Percentiles rank a stretch among this genome's conserved stretches.
phyloP scores from a whole-genome alignment of 2,329 filamentous ascomycete genomes.

The Fusarium pseudograminearum region DNA sequence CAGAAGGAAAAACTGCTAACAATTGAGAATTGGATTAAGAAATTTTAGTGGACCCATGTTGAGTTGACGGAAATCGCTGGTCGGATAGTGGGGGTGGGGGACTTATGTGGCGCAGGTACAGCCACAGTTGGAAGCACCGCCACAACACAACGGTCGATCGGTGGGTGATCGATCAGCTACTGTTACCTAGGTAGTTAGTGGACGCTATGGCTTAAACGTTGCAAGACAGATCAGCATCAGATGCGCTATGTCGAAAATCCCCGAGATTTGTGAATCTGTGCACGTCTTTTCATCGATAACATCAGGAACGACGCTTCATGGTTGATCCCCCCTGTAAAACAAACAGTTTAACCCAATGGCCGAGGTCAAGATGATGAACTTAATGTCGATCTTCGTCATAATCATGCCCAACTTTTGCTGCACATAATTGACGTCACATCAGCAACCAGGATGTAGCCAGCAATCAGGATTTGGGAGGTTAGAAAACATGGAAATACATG shows the following conservation, averaged over 20 bases:
- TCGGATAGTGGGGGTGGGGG: conserved; percentile 43
- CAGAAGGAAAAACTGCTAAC: conserved; percentile 31
- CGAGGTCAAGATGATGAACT: conserved; percentile 26
- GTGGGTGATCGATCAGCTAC: background rate
- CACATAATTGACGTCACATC: conserved; percentile 45
- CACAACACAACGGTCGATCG: background rate
- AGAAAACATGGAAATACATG: conserved; percentile 42
- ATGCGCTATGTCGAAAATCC: conserved; percentile 11
- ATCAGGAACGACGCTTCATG: conserved; percentile 16
- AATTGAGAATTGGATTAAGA: conserved; percentile 36
- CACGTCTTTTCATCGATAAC: conserved; percentile 3
- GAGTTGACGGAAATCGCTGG: conserved; percentile 8
- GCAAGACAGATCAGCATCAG: conserved; percentile 9
- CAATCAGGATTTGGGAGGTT: conserved; percentile 47
- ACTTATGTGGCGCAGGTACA: conserved; percentile 3
- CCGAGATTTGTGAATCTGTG: conserved; percentile 9
- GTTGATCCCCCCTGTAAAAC: conserved; percentile 8
- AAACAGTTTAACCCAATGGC: conserved; percentile 19
- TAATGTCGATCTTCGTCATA: conserved; percentile 46
- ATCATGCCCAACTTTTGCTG: conserved; percentile 37
- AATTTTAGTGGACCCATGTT: conserved; percentile 46
- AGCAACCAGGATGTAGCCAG: conserved; percentile 35
- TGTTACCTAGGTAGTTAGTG: conserved; percentile 11
- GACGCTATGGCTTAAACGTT: conserved; percentile 11
- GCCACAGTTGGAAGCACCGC: conserved; percentile 3